A percentile compares a stretch with the other conserved stretches of the same genome.
phyloP scores from a whole-genome alignment of 1,284 basidiomycete species.

The Ceratobasidium sp. region DNA sequence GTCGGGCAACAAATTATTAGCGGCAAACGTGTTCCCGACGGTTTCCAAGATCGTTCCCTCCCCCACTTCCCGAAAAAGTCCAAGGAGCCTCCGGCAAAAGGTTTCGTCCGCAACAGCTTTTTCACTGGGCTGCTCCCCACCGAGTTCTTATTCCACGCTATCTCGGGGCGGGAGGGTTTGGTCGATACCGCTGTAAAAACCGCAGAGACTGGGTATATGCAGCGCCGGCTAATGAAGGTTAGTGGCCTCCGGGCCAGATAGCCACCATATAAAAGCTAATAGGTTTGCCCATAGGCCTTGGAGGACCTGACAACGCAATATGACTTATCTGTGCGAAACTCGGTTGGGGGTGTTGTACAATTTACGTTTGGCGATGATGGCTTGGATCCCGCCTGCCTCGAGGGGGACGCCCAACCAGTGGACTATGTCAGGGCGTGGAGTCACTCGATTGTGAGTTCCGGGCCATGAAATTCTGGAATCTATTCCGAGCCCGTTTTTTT shows the following conservation, averaged over 20 bases:
- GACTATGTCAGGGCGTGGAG: slow-evolving; percentile 89
- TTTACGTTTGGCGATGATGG: slow-evolving; percentile 98
- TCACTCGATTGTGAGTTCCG: slow-evolving; percentile 78
- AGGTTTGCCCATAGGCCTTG: slow-evolving; percentile 64
- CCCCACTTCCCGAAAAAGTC: slow-evolving; percentile 99
- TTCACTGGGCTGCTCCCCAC: slow-evolving; percentile 94
- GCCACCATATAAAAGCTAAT: background rate
- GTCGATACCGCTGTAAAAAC: slow-evolving; percentile 99
- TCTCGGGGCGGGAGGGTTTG: slow-evolving; percentile 97
- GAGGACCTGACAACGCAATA: slow-evolving; percentile 98
- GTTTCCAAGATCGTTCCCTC: slow-evolving; percentile 98
- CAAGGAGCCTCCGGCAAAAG: slow-evolving; percentile 96
- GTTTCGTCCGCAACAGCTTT: slow-evolving; percentile 98
- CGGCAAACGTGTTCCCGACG: slow-evolving; percentile 97
- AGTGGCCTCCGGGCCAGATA: slow-evolving; percentile 4
- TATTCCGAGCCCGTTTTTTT: background rate
- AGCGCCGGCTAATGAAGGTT: slow-evolving; percentile 94
- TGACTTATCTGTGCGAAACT: slow-evolving; percentile 96
- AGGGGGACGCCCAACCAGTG: slow-evolving; percentile 93
- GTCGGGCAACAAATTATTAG: slow-evolving; percentile 99
- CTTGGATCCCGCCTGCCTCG: slow-evolving; percentile 94
- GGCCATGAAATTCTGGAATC: background rate
- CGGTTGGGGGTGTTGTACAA: slow-evolving; percentile 96
- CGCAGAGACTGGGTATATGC: slow-evolving; percentile 99
- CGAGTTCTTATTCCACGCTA: slow-evolving; percentile 99